phyloP scores from a whole-genome alignment of 768 basidiomycete genomes.

The Trametes coccinea region DNA sequence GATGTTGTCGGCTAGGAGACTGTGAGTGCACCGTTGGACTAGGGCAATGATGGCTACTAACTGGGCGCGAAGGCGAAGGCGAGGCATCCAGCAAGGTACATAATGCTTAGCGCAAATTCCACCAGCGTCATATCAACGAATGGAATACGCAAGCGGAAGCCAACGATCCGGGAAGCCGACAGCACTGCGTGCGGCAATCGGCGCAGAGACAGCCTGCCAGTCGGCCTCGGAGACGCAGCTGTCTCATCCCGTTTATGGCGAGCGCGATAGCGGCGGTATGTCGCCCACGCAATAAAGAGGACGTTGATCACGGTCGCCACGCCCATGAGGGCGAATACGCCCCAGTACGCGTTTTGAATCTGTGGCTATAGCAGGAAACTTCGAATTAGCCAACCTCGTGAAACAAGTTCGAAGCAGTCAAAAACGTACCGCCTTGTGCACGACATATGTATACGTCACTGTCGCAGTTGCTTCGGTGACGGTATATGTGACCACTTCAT shows the following conservation, averaged over 20 bases:
- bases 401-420: too few species aligned
- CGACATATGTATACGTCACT: neutral
- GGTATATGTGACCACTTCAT: neutral
- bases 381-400: too few species aligned
- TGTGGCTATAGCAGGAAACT: neutral
- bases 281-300: constrained; percentile 22
- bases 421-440: constrained; percentile 1
- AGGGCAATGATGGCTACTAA: constrained; percentile 2
- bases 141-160: constrained; percentile 33
- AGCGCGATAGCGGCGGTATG: constrained; percentile 9
- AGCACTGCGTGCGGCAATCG: constrained; percentile 29
- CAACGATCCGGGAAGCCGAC: constrained; percentile 29
- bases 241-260: neutral
- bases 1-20: constrained; percentile 1
- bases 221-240: neutral
- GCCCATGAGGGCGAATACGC: constrained; percentile 12
- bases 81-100: constrained; percentile 33
- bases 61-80: constrained; percentile 33
- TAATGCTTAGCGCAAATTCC: constrained; percentile 29
- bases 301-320: constrained; percentile 21
- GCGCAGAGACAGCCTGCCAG: constrained; percentile 15
- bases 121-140: constrained; percentile 28
- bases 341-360: constrained; percentile 2
- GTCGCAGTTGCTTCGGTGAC: neutral
- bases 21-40: too few species aligned